Conservation (phyloP, 2,329 filamentous ascomycete genomes). For the Camillea tinctor region DNA sequence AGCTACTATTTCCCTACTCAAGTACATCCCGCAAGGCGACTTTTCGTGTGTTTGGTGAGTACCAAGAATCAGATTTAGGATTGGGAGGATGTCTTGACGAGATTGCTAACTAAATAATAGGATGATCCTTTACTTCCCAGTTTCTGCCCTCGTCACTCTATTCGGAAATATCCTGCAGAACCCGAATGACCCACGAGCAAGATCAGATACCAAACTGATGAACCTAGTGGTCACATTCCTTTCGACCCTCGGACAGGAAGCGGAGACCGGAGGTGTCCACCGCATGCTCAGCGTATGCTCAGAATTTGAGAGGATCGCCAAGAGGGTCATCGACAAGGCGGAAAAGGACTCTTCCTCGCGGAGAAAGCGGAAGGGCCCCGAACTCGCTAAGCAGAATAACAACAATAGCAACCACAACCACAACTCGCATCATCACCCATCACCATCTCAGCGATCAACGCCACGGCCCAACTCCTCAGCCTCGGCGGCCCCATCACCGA, state of each 20-base stretch:
- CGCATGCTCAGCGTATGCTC: conserved; percentile 91
- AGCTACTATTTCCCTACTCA: conserved; percentile 88
- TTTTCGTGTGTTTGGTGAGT: conserved; percentile 91
- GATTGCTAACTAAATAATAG: conserved; percentile 35
- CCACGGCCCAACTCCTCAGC: conserved; percentile 22
- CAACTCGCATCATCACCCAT: conserved; percentile 22
- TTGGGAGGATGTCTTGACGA: not conserved
- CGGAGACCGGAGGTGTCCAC: conserved; percentile 85
- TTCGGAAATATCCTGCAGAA: conserved; percentile 98
- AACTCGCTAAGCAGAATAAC: conserved; percentile 33
- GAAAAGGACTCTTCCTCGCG: conserved; percentile 80
- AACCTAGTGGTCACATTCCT: conserved; percentile 89
- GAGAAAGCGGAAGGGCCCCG: conserved; percentile 79
- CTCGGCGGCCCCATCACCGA: conserved; percentile 27
- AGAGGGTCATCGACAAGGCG: conserved; percentile 84
- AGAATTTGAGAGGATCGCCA: conserved; percentile 95
- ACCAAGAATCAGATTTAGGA: not conserved
- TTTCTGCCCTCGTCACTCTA: conserved; percentile 88
- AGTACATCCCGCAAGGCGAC: conserved; percentile 94
- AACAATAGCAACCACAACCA: conserved; percentile 1
- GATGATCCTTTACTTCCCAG: conserved; percentile 95
- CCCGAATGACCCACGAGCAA: conserved; percentile 81
- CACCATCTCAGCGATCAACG: conserved; percentile 9
- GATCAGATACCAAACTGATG: conserved; percentile 89
- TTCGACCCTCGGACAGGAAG: conserved; percentile 83